Base-by-base conservation (phyloP, 2,329 filamentous ascomycete species). In the Lecanosticta acicola region DNA sequence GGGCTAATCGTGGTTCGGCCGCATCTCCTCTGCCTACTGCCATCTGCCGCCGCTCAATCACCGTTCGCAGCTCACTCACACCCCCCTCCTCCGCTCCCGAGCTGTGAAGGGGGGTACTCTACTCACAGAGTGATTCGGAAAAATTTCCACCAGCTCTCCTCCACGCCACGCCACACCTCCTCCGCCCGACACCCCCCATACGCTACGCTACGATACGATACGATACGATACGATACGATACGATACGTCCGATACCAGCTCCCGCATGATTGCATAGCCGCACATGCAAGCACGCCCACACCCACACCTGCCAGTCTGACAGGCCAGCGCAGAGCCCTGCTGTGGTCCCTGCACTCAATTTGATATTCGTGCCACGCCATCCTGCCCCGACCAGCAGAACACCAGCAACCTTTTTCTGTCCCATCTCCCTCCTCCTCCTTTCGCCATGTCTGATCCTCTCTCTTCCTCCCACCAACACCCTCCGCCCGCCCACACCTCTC, bases 391-490 rank as follows among this genome's bases (percentile, higher is more conserved):
- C 19, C 7, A 18, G 20, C 17, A 24, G 19, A 40, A 40, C 14
- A 16, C 38, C 9, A 20, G 29, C 20, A 14, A 13, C 8, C 39
- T 41, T 11, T 14, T 18, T 41, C 38, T 33, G 26, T 41, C 24
- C 38, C 32, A 3, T 39, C 43, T 34, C 39, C 29, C 33, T 34
- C 39, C 37, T 36, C 32, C 38, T 32, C 40, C 26, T 41, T 33
- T 43, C 51, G 41, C 46, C 41, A 51, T 54, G 48, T 51, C 46
- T 39, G 38, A 40, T 35, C 39, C 43, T 33, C 36, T 41, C 43
- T 40, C 45, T 24, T 47, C 45, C 33, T 48, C 45, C 17, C 24
- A 33, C 16, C 48, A 50, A 47, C 50, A 41, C n/a, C 39, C 17
- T 32, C 21, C 21, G n/a, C 37, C 37, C 19, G 9, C 37, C 14